Base-by-base conservation (phyloP, 2,329 filamentous ascomycete genomes). In the Scedosporium boydii region DNA sequence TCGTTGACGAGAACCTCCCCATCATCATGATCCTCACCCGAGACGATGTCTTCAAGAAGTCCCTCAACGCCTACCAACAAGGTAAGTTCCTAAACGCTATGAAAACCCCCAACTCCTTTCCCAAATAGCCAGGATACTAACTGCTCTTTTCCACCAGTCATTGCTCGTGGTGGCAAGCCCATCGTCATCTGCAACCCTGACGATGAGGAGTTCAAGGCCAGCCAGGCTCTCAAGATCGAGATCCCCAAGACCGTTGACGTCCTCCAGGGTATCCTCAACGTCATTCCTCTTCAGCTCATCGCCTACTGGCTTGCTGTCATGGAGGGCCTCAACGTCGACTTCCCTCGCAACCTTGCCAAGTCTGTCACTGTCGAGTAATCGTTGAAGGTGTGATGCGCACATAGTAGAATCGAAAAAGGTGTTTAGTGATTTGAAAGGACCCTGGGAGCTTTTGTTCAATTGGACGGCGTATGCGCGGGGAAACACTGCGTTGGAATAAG, bases 11-110 rank as follows among this genome's bases (percentile, higher is more conserved):
- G 84, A 93, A 96, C 78, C 86, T 99, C 44, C 95, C 95, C 66
- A 99, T 99, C 76, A 96, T 99, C 78, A 99, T 99, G 95, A 98
- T 99, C 72, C 83, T 99, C 65, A 99, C 95, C 62, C 90, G 95
- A 65, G 95, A 99, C 74, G 85, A 92, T 70, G 88, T 99, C 72
- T 99, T 99, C 81, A 89, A 89, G 76, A 99, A 99, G 82, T 98
- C 95, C n/a, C 83, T 99, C 72, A 99, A 99, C 77, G 95, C 95
- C 71, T 99, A 98, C 78, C 95, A 99, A 80, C 95, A 99, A 83
- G 87, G 88, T 90, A 81, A 74, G 83, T 75, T 58, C 5, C 6
- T 34, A 34, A 34, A 34, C 29, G 29, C 29, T 34, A 34, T 34
- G 29, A 4, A 27, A 44, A n/a, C 29, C 29, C 29, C 29, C 29